A percentile compares a stretch with the other conserved stretches of the same genome.
Evolutionary conservation across 495 filamentous ascomycete species (phyloP).

Genomic region (Aspergillus incahuasiensis): DNA sequence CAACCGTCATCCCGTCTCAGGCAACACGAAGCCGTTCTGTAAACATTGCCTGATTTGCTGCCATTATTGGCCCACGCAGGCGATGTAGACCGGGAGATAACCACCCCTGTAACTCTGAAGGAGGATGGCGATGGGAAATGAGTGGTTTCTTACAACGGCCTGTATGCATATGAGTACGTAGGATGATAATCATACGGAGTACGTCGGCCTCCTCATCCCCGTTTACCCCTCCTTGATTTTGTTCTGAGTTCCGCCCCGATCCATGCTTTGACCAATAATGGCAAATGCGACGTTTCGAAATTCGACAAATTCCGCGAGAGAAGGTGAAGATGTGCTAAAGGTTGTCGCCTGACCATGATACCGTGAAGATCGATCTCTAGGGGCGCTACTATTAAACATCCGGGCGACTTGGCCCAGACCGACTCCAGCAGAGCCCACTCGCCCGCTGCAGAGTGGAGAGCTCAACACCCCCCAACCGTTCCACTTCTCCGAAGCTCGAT

Average conservation of each 20-base stretch:
- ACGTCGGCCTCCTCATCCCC: neutral
- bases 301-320: neutral
- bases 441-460: slow-evolving; percentile 12
- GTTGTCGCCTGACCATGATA: slow-evolving; percentile 1
- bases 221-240: slow-evolving; percentile 15
- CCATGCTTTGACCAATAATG: slow-evolving; percentile 1
- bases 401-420: slow-evolving; percentile 23
- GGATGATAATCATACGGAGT: slow-evolving; percentile 1
- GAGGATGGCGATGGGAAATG: neutral
- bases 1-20: slow-evolving; percentile 11
- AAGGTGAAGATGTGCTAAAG: neutral
- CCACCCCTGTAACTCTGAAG: slow-evolving; percentile 8
- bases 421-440: slow-evolving; percentile 1
- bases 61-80: slow-evolving; percentile 20
- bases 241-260: neutral
- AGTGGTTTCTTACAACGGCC: neutral
- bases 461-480: slow-evolving; percentile 21
- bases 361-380: slow-evolving; percentile 14
- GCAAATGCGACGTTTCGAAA: neutral
- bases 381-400: slow-evolving; percentile 12
- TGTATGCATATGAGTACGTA: neutral
- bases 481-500: slow-evolving; percentile 10
- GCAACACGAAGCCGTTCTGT: neutral
- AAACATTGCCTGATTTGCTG: slow-evolving; percentile 7
- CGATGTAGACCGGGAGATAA: slow-evolving; percentile 9